Evolutionary conservation across 768 basidiomycete genomes (phyloP).

Genomic region (Boletus vermiculosoides): DNA sequence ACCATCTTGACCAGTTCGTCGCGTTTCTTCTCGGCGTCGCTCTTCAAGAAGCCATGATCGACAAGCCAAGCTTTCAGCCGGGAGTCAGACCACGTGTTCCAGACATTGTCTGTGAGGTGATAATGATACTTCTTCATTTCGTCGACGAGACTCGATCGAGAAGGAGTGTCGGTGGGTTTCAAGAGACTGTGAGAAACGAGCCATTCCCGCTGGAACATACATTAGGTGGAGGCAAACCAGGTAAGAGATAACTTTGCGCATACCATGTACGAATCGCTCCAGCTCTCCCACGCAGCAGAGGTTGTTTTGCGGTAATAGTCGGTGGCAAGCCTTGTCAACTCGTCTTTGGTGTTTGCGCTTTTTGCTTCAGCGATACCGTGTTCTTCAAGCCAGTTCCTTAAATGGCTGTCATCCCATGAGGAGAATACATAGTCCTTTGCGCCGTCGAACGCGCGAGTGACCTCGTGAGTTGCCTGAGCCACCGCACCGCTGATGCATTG

Average conservation of each 20-base stretch:
- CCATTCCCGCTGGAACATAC: constrained; percentile 65
- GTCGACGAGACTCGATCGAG: constrained; percentile 54
- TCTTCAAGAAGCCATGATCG: constrained; percentile 68
- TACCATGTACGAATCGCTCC: constrained; percentile 85
- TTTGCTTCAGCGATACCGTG: constrained; percentile 71
- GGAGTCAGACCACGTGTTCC: constrained; percentile 73
- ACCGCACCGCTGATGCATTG: constrained; percentile 41
- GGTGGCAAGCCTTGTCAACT: constrained; percentile 68
- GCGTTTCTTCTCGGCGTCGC: constrained; percentile 58
- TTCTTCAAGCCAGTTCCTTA: constrained; percentile 71
- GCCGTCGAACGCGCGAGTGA: constrained; percentile 56
- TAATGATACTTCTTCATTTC: constrained; percentile 84
- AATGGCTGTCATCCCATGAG: constrained; percentile 79
- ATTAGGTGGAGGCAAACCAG: neutral
- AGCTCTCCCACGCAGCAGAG: constrained; percentile 74
- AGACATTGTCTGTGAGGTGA: constrained; percentile 49
- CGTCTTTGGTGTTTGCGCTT: constrained; percentile 50
- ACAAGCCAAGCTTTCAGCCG: constrained; percentile 80
- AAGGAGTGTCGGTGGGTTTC: constrained; percentile 52
- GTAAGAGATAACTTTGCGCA: constrained; percentile 19
- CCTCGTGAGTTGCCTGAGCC: constrained; percentile 54
- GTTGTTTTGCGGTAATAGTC: constrained; percentile 61
- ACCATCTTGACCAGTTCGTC: constrained; percentile 80
- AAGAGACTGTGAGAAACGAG: constrained; percentile 76
- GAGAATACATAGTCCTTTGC: constrained; percentile 87